phyloP scores from a whole-genome alignment of 2,329 filamentous ascomycete genomes.

The Xylaria sp. region DNA sequence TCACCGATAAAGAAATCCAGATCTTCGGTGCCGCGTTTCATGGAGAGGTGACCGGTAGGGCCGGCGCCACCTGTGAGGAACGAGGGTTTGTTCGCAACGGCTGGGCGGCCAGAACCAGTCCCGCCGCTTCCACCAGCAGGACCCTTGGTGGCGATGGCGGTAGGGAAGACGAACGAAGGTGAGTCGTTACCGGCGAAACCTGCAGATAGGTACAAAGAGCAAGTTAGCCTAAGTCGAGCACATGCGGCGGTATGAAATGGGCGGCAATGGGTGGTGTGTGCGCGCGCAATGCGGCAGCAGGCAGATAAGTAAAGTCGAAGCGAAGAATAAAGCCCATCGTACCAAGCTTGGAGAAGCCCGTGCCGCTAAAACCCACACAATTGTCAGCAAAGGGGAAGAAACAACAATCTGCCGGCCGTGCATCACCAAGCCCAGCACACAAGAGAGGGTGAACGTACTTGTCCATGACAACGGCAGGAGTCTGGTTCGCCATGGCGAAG shows the following conservation, averaged over 20 bases:
- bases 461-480: constrained; percentile 99
- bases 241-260: background rate
- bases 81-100: constrained; percentile 93
- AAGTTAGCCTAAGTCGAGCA: constrained; percentile 39
- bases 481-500: constrained; percentile 90
- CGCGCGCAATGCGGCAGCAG: constrained; percentile 6
- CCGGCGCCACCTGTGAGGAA: constrained; percentile 94
- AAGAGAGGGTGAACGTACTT: constrained; percentile 77
- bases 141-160: constrained; percentile 95
- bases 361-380: constrained; percentile 75
- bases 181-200: constrained; percentile 99
- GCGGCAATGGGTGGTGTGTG: background rate
- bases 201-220: constrained; percentile 52
- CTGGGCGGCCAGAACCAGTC: constrained; percentile 86
- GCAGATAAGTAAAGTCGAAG: constrained; percentile 4
- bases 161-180: constrained; percentile 98
- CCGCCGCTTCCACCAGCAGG: constrained; percentile 75
- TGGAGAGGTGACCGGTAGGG: constrained; percentile 81
- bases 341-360: constrained; percentile 99
- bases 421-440: constrained; percentile 47
- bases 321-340: constrained; percentile 51
- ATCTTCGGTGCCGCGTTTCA: constrained; percentile 96
- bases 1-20: constrained; percentile 99
- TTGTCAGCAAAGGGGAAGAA: constrained; percentile 54
- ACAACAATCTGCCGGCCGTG: constrained; percentile 29